Evolutionary conservation across 164 flowering plant genomes (phyloP), one percentile per base, ranked within the genome.

Genomic region (Tinospora cordifolia): DNA sequence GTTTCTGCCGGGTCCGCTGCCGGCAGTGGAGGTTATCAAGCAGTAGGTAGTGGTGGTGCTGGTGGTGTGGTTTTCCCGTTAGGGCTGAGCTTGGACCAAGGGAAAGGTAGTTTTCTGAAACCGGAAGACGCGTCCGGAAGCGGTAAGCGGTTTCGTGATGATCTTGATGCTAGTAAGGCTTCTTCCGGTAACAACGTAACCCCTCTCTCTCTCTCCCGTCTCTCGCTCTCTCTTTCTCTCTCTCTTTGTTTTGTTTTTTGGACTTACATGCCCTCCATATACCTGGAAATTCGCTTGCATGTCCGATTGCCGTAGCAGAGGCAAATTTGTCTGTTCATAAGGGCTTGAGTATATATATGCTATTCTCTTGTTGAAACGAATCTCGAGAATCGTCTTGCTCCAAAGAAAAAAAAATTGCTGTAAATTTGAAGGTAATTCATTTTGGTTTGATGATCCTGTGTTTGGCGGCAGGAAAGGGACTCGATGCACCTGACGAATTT

Each of bases 71-170:
- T 81, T 27, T 91, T 87, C 70, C 95, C 94, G 19, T 75, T 89
- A 66, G 94, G 88, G 30, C 75, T 88, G 77, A 87, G 97, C 78
- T 78, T 91, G 83, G 95, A 91, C 62, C 92, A 88, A 69, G 91
- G 90, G 17, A 87, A 82, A 59, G 62, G 73, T 30, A 84, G 84
- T 72, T 88, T 81, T 44, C 40, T 81, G 77, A 86, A 86, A 76
- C 82, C 80, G 66, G 89, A 84, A 40, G 91, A 84, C 8, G 85
- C 84, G 8, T 81, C 87, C 8, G 94, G 88, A 26, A 84, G 87
- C 54, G 87, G 84, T 12, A 87, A 82, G 74, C 81, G 88, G 63
- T 88, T 86, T 71, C 83, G 83, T 0, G 88, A 83, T 8, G 90
- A 86, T 60, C 54, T 47, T 47, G 88, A 82, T 66, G 81, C 81